phyloP scores from a whole-genome alignment of 148 eudicot genomes.

The Silene latifolia region DNA sequence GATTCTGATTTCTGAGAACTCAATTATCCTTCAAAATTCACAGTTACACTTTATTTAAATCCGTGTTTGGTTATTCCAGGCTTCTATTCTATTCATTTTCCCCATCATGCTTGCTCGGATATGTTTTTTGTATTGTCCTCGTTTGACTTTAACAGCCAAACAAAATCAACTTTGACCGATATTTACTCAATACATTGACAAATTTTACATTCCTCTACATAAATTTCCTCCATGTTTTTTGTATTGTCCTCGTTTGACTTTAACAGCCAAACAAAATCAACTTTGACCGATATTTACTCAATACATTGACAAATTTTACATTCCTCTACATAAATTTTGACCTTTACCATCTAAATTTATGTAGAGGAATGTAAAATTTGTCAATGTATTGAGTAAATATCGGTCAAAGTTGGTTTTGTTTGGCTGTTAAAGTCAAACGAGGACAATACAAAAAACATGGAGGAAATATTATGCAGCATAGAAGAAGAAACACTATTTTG shows the following conservation, averaged over 20 bases:
- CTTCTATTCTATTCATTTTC: conserved; percentile 52
- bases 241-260: not conserved
- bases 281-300: not conserved
- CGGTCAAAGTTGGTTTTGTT: not conserved
- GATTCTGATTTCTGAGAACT: not conserved
- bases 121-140: not conserved
- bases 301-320: too few species aligned
- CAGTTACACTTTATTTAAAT: conserved; percentile 5
- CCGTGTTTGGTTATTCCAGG: conserved; percentile 36
- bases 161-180: not conserved
- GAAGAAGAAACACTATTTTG: not conserved
- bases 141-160: too few species aligned
- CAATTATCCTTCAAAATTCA: not conserved
- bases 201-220: too few species aligned
- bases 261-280: not conserved
- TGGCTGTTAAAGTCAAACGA: too few species aligned
- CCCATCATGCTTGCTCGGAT: conserved; percentile 55
- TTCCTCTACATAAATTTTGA: too few species aligned
- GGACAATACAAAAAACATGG: not conserved
- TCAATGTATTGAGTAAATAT: not conserved
- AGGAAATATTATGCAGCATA: not conserved
- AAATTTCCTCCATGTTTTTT: not conserved
- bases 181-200: too few species aligned
- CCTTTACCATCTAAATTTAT: too few species aligned
- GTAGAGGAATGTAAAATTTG: too few species aligned